Evolutionary conservation across 768 basidiomycete genomes (phyloP), one percentile per base, ranked within the genome.

Genomic region (Lentinula sp.): DNA sequence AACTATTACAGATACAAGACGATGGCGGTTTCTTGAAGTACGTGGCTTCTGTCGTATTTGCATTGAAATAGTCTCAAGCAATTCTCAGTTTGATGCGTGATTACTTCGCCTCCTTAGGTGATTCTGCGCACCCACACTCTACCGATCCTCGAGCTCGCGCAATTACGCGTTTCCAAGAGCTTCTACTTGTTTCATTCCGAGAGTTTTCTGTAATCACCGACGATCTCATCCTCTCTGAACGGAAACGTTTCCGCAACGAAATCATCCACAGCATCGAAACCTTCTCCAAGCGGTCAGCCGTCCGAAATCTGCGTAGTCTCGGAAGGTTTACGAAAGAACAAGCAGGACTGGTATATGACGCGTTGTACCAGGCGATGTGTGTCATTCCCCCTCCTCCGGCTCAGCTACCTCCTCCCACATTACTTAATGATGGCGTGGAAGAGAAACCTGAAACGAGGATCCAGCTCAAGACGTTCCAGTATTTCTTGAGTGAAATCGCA

Each of bases 131-230:
- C 70, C 96, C 97, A 0, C 76, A 88, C 62, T 92, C 96, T 13
- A 71, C 81, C 6, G 96, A 98, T 66, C 89, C 95, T 7, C 87
- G 95, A 13, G 84, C 91, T 3, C 89, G 95, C 12, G 93, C 94
- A 20, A 96, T 98, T 67, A 98, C 95, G 8, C 88, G 91, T 59
- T 99, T 99, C 82, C 97, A 98, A 72, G 95, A 99, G 74, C 85
- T 94, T 0, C 86, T 98, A 45, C 86, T 98, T 6, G 88, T 99
- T 59, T 96, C 97, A 2, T 99, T 99, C 84, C 85, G 97, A 60
- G 97, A 99, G 71, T 98, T 99, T 71, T 90, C 93, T 4, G 83
- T 94, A 63, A 97, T 99, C 72, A 94, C 94, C 0, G 96, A 98
- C 66, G 97, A 98, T 9, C 90, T 90, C 16, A 98, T 99, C 67